phyloP scores from a whole-genome alignment of 148 eudicot genomes.

The Silene latifolia region DNA sequence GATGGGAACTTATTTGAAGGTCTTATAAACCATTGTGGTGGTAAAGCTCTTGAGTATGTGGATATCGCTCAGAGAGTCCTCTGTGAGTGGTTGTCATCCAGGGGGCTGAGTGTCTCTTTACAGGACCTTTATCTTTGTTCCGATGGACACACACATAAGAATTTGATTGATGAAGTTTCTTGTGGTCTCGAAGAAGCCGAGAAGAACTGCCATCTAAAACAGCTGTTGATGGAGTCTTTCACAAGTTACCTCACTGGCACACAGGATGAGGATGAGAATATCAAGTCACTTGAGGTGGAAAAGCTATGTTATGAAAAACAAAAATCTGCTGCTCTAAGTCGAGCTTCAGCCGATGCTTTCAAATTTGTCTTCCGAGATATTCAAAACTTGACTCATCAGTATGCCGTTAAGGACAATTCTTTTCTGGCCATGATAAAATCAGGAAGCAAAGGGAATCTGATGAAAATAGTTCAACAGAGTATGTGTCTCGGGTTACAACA shows the following conservation, averaged over 20 bases:
- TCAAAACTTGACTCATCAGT: conserved; percentile 63
- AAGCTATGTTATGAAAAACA: conserved; percentile 49
- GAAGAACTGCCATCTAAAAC: conserved; percentile 42
- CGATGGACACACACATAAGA: conserved; percentile 42
- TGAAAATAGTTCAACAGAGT: conserved; percentile 74
- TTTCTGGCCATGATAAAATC: conserved; percentile 74
- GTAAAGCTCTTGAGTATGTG: conserved; percentile 47
- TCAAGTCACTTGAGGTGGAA: conserved; percentile 31
- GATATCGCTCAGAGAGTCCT: conserved; percentile 71
- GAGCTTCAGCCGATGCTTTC: conserved; percentile 60
- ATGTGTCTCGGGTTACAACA: conserved; percentile 89
- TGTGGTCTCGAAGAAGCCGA: conserved; percentile 80
- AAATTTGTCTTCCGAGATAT: conserved; percentile 61
- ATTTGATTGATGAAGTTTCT: conserved; percentile 63
- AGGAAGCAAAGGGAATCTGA: conserved; percentile 79
- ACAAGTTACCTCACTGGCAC: conserved; percentile 40
- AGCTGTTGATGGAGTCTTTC: conserved; percentile 53
- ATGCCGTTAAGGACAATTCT: conserved; percentile 49
- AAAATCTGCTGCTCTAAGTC: conserved; percentile 65
- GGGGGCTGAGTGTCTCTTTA: conserved; percentile 85
- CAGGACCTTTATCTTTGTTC: conserved; percentile 77
- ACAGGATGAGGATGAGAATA: conserved; percentile 36
- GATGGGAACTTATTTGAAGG: conserved; percentile 55
- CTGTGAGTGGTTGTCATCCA: conserved; percentile 70
- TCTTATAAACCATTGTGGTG: conserved; percentile 48